Evolutionary conservation across 2,329 filamentous ascomycete species (phyloP), one percentile per base, ranked within the genome.

Genomic region (Dothistroma pini): DNA sequence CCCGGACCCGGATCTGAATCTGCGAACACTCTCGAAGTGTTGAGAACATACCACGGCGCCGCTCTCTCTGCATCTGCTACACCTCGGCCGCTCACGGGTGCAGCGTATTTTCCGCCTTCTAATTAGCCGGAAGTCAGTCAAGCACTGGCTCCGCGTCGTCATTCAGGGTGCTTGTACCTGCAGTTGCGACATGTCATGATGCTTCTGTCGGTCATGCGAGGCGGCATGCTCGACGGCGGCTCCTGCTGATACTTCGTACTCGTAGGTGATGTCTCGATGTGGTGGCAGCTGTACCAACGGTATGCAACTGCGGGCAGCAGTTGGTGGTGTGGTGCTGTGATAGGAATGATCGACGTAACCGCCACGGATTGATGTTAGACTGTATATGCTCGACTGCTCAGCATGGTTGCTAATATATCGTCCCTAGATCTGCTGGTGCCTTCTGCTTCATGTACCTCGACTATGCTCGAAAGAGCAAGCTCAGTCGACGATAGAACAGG

Each of bases 31-130:
- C 51, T 16, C 49, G 41, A 51, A 34, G 9, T 41, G 14, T 21
- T 49, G 12, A 32, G n/a, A 60, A 29, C 63, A 57, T 61, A 63
- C 63, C 63, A 56, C 29, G 14, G 61, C 57, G 31, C 63, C 59
- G 35, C 48, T 61, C 50, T 61, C 63, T 47, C 60, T 56, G 52
- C 63, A 65, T 58, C 59, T 61, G 31, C 57, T 60, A 48, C 63
- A 65, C 41, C 41, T 59, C 32, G 63, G 58, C 7, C 63, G 56
- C 22, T 58, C 60, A 56, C 61, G 47, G 44, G 61, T 56, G 53
- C 61, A 65, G 16, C 59, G 57, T 25, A 65, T 61, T 58, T 65
- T 65, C 48, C 63, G 56, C 48, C 63, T 58, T 35, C 63, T 65
- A 51, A 16, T 29, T 5, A 22, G 22, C 10, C 21, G 7, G 11